phyloP scores from a whole-genome alignment of 2,329 filamentous ascomycete genomes.

The Ophiocordyceps camponoti-floridani region DNA sequence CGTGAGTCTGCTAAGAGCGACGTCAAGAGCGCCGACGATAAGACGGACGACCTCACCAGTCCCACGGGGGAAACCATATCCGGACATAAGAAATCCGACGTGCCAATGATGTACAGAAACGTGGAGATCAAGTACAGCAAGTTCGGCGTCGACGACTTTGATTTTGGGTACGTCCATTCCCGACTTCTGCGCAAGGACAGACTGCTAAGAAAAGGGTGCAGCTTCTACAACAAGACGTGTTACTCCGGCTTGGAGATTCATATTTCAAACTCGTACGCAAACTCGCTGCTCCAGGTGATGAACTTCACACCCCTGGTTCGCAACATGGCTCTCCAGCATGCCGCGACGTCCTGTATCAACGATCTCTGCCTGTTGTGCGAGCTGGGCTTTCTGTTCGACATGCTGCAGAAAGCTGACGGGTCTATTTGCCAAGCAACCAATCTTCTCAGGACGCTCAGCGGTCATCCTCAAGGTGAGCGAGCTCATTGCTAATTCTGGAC shows the following conservation, averaged over 20 bases:
- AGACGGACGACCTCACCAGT: constrained; percentile 39
- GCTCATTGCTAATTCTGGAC: background rate
- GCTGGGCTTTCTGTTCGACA: constrained; percentile 88
- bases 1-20: constrained; percentile 41
- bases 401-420: constrained; percentile 89
- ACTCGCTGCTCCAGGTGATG: constrained; percentile 77
- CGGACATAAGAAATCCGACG: constrained; percentile 60
- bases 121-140: constrained; percentile 98
- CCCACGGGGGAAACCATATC: constrained; percentile 51
- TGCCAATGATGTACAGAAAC: constrained; percentile 76
- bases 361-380: constrained; percentile 85
- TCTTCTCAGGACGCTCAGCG: constrained; percentile 74
- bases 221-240: constrained; percentile 84
- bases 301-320: constrained; percentile 78
- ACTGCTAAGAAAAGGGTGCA: constrained; percentile 15
- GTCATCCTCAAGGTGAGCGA: constrained; percentile 50
- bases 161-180: constrained; percentile 53
- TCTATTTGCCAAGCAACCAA: constrained; percentile 95
- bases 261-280: constrained; percentile 92
- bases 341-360: constrained; percentile 65
- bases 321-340: constrained; percentile 77
- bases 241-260: constrained; percentile 92
- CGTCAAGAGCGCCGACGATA: constrained; percentile 21
- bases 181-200: background rate
- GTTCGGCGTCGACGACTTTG: constrained; percentile 98